Evolutionary conservation across 1,284 basidiomycete species (phyloP).

Genomic region (Papiliotrema terrestris): DNA sequence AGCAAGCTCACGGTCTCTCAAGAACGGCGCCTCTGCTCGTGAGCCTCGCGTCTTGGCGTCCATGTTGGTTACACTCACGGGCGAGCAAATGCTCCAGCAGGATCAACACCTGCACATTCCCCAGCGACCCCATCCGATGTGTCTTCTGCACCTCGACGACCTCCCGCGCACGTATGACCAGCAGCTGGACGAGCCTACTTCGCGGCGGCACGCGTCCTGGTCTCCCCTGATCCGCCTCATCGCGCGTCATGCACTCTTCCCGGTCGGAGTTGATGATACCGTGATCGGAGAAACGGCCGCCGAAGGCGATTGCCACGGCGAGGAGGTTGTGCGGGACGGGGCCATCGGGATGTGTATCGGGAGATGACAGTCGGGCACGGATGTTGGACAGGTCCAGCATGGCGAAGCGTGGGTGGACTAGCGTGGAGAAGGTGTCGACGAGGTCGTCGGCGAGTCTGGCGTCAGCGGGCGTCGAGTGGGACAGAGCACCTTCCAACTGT

Average conservation of each 20-base stretch:
- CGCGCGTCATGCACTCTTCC: conserved; percentile 49
- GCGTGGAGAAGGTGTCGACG: conserved; percentile 68
- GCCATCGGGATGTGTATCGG: conserved; percentile 36
- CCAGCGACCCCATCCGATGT: conserved; percentile 69
- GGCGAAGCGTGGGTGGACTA: conserved; percentile 76
- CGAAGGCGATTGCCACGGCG: conserved; percentile 87
- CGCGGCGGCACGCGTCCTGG: conserved; percentile 36
- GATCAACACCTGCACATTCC: conserved; percentile 60
- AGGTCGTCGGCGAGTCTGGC: conserved; percentile 77
- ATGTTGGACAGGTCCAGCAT: conserved; percentile 74
- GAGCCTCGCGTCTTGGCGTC: neutral
- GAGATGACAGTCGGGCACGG: conserved; percentile 52
- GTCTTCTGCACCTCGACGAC: conserved; percentile 80
- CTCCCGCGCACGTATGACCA: conserved; percentile 74
- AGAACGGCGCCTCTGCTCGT: conserved; percentile 5
- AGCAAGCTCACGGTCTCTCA: conserved; percentile 6
- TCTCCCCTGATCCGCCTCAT: conserved; percentile 8
- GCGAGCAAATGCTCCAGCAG: conserved; percentile 36
- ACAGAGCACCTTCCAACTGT: too few species aligned
- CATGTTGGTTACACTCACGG: conserved; percentile 15
- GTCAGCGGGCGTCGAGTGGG: too few species aligned
- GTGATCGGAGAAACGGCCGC: conserved; percentile 86
- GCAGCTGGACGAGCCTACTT: conserved; percentile 69
- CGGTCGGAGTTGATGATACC: conserved; percentile 74
- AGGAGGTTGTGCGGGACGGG: conserved; percentile 68